Evolutionary conservation across 139 green algal species (phyloP).

Genomic region (Diplosphaera chodatii): DNA sequence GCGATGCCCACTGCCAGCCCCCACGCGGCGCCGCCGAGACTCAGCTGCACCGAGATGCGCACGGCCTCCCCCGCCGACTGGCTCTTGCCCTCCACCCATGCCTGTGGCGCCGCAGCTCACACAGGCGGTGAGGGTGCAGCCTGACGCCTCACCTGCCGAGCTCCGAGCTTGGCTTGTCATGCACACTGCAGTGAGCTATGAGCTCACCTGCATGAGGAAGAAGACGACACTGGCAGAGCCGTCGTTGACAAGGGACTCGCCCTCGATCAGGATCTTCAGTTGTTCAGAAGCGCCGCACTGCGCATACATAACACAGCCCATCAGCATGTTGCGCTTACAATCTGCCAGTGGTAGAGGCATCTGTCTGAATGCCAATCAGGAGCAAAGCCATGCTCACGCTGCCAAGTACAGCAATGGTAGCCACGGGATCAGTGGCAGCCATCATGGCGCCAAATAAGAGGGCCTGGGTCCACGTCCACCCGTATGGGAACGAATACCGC

Average conservation of each 20-base stretch:
- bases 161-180: not conserved
- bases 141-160: not conserved
- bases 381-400: conserved; percentile 1
- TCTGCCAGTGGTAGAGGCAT: no score
- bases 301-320: no score
- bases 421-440: conserved; percentile 67
- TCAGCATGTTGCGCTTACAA: no score
- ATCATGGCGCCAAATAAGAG: conserved; percentile 59
- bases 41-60: conserved; percentile 32
- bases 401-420: conserved; percentile 56
- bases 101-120: not conserved
- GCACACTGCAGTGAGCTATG: not conserved
- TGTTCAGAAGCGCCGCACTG: conserved; percentile 51
- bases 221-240: conserved; percentile 67
- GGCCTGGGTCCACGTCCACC: conserved; percentile 48
- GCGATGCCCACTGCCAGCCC: conserved; percentile 40
- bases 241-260: conserved; percentile 78
- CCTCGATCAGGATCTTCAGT: conserved; percentile 58
- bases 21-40: conserved; percentile 32
- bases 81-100: conserved; percentile 9
- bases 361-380: no score
- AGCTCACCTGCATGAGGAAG: conserved; percentile 31
- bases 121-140: no score
- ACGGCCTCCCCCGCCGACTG: conserved; percentile 14
- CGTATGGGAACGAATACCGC: conserved; percentile 53